Evolutionary conservation across 2,329 filamentous ascomycete species (phyloP), one percentile per base, ranked within the genome.

Genomic region (Pseudogymnoascus sp.): DNA sequence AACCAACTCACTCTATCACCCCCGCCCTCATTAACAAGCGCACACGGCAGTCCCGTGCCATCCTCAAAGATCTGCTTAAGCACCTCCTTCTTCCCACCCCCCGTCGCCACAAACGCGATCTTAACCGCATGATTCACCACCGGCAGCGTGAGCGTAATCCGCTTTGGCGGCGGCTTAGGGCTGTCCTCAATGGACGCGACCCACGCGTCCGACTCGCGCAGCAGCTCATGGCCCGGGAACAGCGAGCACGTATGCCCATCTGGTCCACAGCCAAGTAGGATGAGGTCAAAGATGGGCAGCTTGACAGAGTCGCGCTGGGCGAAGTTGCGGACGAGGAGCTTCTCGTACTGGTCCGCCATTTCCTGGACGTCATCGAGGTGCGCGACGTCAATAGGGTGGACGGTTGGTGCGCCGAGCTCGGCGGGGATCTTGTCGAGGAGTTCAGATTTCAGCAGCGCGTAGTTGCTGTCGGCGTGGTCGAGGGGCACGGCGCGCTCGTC

Each of bases 231-330:
- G 62, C 88, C 89, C 4, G 94, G 94, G 81, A 99, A 99, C 60
- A 99, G 81, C 70, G 89, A 94, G 86, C 94, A 97, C 35, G 94
- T 97, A 79, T 99, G 94, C 60, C 94, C 94, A 75, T 97, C 94
- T 12, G 94, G 93, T 0, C 94, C 94, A 74, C 91, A 96, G 70
- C 94, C 94, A 42, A 99, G 86, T 42, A 99, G 84, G 62, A 99
- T 82, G 61, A 99, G 84, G 75, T 99, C 94, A 75, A 97, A 99
- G 72, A 96, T 89, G 69, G 94, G 94, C 52, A 97, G 81, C 76
- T 91, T 92, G 74, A 99, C 93, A 66, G 90, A 94, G 78, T 99
- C 94, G 73, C 93, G 89, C 67, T 88, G 88, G 14, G 94, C 94
- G 72, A 99, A 99, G 68, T 86, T 88, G 65, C 79, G 82, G 70